A percentile compares a stretch with the other conserved stretches of the same genome.
phyloP scores from a whole-genome alignment of 106 monocot species.

The Phalaenopsis aphrodite region DNA sequence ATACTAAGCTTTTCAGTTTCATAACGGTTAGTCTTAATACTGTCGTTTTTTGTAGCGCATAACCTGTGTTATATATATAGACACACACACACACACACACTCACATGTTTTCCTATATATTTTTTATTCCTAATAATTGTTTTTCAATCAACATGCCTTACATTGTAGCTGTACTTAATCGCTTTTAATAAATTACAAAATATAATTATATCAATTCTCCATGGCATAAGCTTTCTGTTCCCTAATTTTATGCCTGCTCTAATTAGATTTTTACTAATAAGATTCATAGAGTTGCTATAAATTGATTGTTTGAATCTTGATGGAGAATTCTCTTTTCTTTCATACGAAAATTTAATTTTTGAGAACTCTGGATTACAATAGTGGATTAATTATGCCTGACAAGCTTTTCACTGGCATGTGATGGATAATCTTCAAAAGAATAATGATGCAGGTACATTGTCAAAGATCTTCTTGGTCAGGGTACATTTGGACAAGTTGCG shows the following conservation, averaged over 20 bases:
- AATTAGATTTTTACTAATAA: background rate
- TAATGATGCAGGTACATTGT: conserved; percentile 62
- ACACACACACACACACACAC: no score
- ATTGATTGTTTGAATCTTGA: background rate
- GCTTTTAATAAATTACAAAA: background rate
- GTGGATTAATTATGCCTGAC: background rate
- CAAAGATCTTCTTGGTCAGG: conserved; percentile 92
- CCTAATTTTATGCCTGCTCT: background rate
- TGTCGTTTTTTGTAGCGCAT: no score
- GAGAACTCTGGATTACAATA: background rate
- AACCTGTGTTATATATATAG: no score
- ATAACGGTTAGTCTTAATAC: background rate
- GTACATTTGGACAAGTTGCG: conserved; percentile 96
- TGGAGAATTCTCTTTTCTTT: background rate
- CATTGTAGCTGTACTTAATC: background rate
- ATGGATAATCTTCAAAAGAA: background rate
- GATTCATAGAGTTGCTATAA: background rate
- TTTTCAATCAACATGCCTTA: background rate
- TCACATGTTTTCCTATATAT: no score
- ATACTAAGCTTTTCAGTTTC: background rate
- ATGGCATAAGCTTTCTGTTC: background rate
- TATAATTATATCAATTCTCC: background rate
- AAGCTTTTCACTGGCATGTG: background rate
- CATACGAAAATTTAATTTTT: background rate
- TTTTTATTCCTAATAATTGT: background rate